Conservation (phyloP, 202 grass and related monocot species). For the Zoysia matrella region DNA sequence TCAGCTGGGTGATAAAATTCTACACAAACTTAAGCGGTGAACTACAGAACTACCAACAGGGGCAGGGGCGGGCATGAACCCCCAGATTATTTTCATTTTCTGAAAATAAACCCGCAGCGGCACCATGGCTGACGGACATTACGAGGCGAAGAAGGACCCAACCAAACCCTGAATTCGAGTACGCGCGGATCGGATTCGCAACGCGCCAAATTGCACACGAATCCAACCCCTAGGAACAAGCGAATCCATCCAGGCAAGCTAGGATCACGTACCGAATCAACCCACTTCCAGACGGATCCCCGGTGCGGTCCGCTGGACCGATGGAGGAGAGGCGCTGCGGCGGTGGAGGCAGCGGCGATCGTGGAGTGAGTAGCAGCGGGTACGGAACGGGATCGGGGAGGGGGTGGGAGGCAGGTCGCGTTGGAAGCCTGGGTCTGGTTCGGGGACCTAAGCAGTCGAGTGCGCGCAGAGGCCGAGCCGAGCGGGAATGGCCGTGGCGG, state of each 20-base stretch:
- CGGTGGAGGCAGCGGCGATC: not conserved
- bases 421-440: not conserved
- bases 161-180: not conserved
- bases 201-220: too few species aligned
- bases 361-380: not conserved
- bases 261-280: not conserved
- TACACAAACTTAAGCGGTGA: not conserved
- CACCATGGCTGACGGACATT: not conserved
- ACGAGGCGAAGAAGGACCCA: not conserved
- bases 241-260: not conserved
- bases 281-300: not conserved
- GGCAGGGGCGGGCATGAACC: not conserved
- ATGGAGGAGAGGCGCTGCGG: not conserved
- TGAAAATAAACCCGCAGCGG: not conserved
- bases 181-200: not conserved
- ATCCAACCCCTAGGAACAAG: not conserved
- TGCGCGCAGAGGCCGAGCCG: not conserved
- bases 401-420: not conserved
- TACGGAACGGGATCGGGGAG: not conserved
- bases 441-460: not conserved
- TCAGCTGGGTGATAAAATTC: too few species aligned
- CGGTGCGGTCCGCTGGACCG: too few species aligned
- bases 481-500: not conserved
- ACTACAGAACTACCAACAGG: not conserved
- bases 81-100: not conserved